Percentiles rank a stretch among this genome's conserved stretches.
Conservation (phyloP, 768 basidiomycete genomes). For the Sistotremastrum niveocremeum region DNA sequence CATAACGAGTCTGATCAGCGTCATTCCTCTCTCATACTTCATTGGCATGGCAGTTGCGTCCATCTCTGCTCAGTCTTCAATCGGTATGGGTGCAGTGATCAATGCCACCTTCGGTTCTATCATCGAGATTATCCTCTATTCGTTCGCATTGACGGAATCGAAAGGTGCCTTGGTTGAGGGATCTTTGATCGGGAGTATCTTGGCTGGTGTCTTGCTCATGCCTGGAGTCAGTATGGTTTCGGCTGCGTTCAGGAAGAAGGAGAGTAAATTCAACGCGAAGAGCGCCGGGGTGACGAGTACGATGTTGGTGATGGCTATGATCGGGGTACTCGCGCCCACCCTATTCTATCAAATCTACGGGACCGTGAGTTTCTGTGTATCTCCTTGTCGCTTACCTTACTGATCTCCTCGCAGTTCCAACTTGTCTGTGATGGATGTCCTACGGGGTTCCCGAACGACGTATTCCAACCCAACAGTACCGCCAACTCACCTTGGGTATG, state of each 20-base stretch:
- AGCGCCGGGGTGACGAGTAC: conserved; percentile 97
- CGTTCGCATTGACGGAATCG: conserved; percentile 75
- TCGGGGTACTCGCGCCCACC: conserved; percentile 88
- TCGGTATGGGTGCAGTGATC: conserved; percentile 99
- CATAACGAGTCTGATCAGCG: conserved; percentile 67
- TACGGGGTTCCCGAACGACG: conserved; percentile 16
- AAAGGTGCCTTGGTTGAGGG: conserved; percentile 96
- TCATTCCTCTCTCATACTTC: conserved; percentile 97
- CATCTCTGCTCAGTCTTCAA: conserved; percentile 95
- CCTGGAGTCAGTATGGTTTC: conserved; percentile 94
- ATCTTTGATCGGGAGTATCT: conserved; percentile 85
- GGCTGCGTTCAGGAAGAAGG: conserved; percentile 79
- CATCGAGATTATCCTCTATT: conserved; percentile 91
- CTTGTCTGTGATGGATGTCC: conserved; percentile 78
- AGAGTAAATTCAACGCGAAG: conserved; percentile 98
- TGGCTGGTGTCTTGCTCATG: conserved; percentile 95
- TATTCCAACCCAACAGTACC: conserved; percentile 1
- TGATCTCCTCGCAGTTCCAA: conserved; percentile 51
- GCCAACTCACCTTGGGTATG: conserved; percentile 63
- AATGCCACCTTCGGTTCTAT: conserved; percentile 99
- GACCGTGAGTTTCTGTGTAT: conserved; percentile 47
- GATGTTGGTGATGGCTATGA: conserved; percentile 99
- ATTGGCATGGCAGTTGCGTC: conserved; percentile 99
- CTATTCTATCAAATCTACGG: conserved; percentile 98
- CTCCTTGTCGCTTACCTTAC: conserved; percentile 1